phyloP scores from a whole-genome alignment of 2,329 filamentous ascomycete species.

The Epichloe sibirici region DNA sequence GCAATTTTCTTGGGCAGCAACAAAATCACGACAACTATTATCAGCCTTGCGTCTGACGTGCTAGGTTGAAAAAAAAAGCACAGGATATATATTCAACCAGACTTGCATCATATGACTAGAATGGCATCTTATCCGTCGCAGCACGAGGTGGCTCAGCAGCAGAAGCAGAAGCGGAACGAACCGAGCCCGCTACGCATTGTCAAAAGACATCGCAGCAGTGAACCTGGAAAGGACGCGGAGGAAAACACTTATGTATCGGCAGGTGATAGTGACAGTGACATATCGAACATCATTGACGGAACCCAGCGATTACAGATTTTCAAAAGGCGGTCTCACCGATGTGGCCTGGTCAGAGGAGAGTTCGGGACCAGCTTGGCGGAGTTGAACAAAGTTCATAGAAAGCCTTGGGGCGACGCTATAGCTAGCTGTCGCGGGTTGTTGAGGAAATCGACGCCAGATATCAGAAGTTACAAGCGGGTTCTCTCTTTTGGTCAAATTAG shows the following conservation, averaged over 20 bases:
- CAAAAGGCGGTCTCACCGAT: constrained; percentile 6
- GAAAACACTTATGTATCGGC: not conserved
- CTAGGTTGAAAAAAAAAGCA: not conserved
- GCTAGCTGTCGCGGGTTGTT: constrained; percentile 9
- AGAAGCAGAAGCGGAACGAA: constrained; percentile 10
- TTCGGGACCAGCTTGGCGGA: constrained; percentile 7
- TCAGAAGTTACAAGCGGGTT: constrained; percentile 2
- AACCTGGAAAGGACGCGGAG: not conserved
- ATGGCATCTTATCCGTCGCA: constrained; percentile 22
- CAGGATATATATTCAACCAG: not conserved
- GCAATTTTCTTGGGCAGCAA: not conserved
- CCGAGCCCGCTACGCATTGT: constrained; percentile 38
- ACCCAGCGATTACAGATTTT: constrained; percentile 5
- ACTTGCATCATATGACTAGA: constrained; percentile 6
- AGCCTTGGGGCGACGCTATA: constrained; percentile 8
- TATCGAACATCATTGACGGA: not conserved
- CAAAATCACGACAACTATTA: not conserved
- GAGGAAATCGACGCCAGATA: constrained; percentile 6
- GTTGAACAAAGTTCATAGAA: constrained; percentile 1
- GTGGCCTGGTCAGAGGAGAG: not conserved
- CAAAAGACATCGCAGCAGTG: constrained; percentile 21
- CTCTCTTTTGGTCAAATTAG: constrained; percentile 3
- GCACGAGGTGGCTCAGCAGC: not conserved
- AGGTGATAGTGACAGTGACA: constrained; percentile 1
- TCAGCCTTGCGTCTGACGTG: not conserved